Percentiles rank a stretch among this genome's conserved stretches.
Evolutionary conservation across 2,329 filamentous ascomycete species (phyloP).

Genomic region (Fusarium haematococcum): DNA sequence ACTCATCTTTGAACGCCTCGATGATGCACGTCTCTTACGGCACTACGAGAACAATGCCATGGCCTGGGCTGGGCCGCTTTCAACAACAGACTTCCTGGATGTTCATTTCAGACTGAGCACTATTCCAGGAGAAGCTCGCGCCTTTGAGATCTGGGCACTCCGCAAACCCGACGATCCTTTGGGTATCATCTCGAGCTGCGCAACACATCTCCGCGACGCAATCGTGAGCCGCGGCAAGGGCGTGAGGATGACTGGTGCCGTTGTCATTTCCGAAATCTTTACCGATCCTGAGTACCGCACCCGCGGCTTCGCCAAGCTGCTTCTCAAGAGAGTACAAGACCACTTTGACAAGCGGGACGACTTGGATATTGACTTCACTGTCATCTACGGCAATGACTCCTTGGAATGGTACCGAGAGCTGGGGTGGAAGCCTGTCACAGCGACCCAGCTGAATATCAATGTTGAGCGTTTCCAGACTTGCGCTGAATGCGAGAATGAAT

Average conservation of each 20-base stretch:
- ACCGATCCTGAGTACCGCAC: conserved; percentile 50
- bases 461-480: background rate
- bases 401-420: conserved; percentile 49
- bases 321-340: conserved; percentile 49
- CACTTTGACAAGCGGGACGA: conserved; percentile 44
- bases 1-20: conserved; percentile 31
- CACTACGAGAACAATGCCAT: conserved; percentile 37
- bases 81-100: conserved; percentile 21
- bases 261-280: conserved; percentile 51
- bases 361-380: conserved; percentile 47
- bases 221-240: conserved; percentile 30
- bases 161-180: conserved; percentile 42
- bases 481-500: background rate
- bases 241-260: conserved; percentile 43
- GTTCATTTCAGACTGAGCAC: conserved; percentile 26
- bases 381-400: conserved; percentile 51
- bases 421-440: conserved; percentile 50
- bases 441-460: conserved; percentile 41
- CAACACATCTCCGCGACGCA: conserved; percentile 42
- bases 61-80: conserved; percentile 27
- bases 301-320: conserved; percentile 50
- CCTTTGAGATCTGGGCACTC: conserved; percentile 47
- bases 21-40: conserved; percentile 17
- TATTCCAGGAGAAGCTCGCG: background rate
- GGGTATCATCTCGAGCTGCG: conserved; percentile 51